A percentile compares a stretch with the other conserved stretches of the same genome.
phyloP scores from a whole-genome alignment of 2,329 filamentous ascomycete genomes.

The Chaetomium olivaceum region DNA sequence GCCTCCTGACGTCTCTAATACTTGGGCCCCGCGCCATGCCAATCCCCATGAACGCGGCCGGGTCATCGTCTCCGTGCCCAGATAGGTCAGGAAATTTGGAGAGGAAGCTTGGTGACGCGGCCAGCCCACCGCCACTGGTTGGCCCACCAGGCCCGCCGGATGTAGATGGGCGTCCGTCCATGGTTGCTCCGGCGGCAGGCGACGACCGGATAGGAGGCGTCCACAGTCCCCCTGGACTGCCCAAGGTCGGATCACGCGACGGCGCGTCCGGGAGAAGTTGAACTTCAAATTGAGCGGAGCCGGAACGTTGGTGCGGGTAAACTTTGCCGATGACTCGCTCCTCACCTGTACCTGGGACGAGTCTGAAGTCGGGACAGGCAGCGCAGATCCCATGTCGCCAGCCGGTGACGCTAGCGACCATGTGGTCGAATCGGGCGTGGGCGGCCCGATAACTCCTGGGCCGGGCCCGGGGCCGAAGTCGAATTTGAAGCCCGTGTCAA shows the following conservation, averaged over 20 bases:
- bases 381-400: not conserved
- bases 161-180: conserved; percentile 27
- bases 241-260: conserved; percentile 28
- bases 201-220: conserved; percentile 28
- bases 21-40: conserved; percentile 40
- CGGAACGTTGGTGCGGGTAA: conserved; percentile 26
- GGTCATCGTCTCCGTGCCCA: not conserved
- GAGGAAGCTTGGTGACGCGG: conserved; percentile 23
- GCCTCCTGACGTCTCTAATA: conserved; percentile 29
- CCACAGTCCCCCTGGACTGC: conserved; percentile 14
- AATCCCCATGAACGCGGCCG: conserved; percentile 33
- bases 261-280: conserved; percentile 32
- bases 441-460: conserved; percentile 21
- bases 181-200: not conserved
- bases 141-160: conserved; percentile 16
- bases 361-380: conserved; percentile 7
- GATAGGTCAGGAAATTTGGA: conserved; percentile 20
- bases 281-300: conserved; percentile 34
- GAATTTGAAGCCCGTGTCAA: conserved; percentile 34
- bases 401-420: conserved; percentile 29
- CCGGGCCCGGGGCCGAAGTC: conserved; percentile 28
- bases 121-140: conserved; percentile 3
- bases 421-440: conserved; percentile 30
- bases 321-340: not conserved
- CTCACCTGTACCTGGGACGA: conserved; percentile 1